Base-by-base conservation (phyloP, 2,329 filamentous ascomycete species). In the Daldinia eschscholtzii region DNA sequence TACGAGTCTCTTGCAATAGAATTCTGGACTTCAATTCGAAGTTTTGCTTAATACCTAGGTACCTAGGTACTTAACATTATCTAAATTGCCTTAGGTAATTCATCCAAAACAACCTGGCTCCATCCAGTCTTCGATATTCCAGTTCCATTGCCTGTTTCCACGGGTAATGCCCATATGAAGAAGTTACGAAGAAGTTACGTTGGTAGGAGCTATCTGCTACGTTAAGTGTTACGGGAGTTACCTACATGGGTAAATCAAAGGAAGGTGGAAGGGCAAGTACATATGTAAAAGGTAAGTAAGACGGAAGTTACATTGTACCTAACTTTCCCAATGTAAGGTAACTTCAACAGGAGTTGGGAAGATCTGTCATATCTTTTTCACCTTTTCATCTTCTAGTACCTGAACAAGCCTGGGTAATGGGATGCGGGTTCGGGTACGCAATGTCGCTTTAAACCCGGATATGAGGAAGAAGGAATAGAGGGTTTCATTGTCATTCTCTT, bases 401-500 rank as follows among this genome's bases (percentile, higher is more conserved):
- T 33, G 30, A 33, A 33, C 20, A 23, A 30, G 48, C 48, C 48
- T 15, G 18, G 30, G 26, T 20, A n/a, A 53, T 28, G 48, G 48
- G 26, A 53, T 26, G 52, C 35, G 7, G 7, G 20, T 28, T 39
- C 35, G 35, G 18, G 20, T 57, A 57, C 35, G 53, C 20, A 20
- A 28, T 37, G 23, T 42, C 15, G 35, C 23, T n/a, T 44, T 30
- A 6, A 60, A 59, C 52, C 52, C 53, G 57, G 57, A 44, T 64
- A 61, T 39, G 35, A 60, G 39, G 26, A 48, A 57, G 20, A 50
- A 63, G 53, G 53, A 57, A 42, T 13, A 48, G 5, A 63, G n/a
- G 60, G 63, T 69, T 63, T 57, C 66, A 60, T 69, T 44, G 60
- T 64, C 60, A 61, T 69, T 61, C n/a, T 61, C 66, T 64, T 50